Percentiles rank a stretch among this genome's conserved stretches.
These are phyloP conservation scores for Aspergillus fumigatiaffinis DNA, from an alignment of 2,329 filamentous ascomycete genomes.

Conservation along the genomic window DNA sequence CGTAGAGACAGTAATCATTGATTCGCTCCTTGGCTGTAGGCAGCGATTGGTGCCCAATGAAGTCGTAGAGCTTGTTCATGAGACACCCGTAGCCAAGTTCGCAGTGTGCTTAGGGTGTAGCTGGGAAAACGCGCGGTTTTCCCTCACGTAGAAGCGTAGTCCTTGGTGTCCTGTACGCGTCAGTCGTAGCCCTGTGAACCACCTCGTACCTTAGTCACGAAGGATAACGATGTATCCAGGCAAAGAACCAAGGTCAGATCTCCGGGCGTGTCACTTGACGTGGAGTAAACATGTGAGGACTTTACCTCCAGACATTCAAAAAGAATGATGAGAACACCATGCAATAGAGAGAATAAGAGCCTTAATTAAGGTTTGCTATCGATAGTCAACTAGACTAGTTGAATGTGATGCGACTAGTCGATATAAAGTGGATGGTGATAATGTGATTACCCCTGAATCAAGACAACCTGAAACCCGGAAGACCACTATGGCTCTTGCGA, in stretches of 20 bases:
- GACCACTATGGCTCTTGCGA: not conserved
- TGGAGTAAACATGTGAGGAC: not conserved
- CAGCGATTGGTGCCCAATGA: not conserved
- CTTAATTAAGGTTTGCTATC: not conserved
- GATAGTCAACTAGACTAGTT: not conserved
- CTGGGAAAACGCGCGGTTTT: not conserved
- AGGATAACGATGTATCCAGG: not conserved
- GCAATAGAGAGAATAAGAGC: not conserved
- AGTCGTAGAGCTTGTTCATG: not conserved
- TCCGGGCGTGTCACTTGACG: not conserved
- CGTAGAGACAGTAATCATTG: not conserved
- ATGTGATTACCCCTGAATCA: not conserved
- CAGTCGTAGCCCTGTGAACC: not conserved
- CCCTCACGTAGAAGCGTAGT: not conserved
- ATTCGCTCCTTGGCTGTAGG: not conserved
- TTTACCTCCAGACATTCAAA: not conserved
- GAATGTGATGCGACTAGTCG: not conserved
- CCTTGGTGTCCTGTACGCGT: not conserved
- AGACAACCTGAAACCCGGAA: not conserved
- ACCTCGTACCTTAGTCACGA: not conserved
- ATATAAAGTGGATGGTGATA: not conserved
- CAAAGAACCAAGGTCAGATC: not conserved
- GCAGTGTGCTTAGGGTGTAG: not conserved
- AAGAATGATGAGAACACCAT: not conserved
- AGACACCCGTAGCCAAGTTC: not conserved